phyloP scores from a whole-genome alignment of 331 rosid species.

The Rhamnella rubrinervis region DNA sequence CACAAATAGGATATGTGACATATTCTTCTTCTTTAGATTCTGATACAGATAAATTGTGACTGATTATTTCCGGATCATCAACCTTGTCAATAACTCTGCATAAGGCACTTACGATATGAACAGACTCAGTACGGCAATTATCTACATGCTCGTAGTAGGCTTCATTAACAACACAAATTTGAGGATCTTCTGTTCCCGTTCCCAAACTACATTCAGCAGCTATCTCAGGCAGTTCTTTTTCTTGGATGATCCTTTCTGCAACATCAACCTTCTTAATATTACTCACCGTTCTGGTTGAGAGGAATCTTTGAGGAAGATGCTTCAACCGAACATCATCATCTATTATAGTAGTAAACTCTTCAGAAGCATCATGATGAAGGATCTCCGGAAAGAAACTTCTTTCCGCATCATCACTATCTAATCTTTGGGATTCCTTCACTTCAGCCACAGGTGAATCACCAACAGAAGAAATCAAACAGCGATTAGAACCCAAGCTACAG shows the following conservation, averaged over 20 bases:
- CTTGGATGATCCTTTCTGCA: no score
- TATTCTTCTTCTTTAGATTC: conserved; percentile 38
- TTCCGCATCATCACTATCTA: conserved; percentile 26
- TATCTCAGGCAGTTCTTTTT: conserved; percentile 19
- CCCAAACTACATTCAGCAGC: conserved; percentile 24
- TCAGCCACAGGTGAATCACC: conserved; percentile 36
- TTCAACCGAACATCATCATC: conserved; percentile 11
- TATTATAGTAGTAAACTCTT: conserved; percentile 13
- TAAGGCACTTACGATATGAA: conserved; percentile 26
- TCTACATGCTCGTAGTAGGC: conserved; percentile 19
- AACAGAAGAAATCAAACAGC: conserved; percentile 23
- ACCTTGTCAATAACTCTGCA: conserved; percentile 5
- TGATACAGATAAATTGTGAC: conserved; percentile 33
- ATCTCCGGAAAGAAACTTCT: conserved; percentile 17
- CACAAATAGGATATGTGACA: conserved; percentile 22
- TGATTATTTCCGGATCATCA: conserved; percentile 32
- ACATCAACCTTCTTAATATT: neutral
- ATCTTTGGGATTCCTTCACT: conserved; percentile 41
- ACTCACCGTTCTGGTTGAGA: conserved; percentile 65
- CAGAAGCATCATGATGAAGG: conserved; percentile 28
- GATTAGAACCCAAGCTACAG: conserved; percentile 25
- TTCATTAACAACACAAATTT: conserved; percentile 22
- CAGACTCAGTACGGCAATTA: conserved; percentile 10
- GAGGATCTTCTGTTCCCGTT: conserved; percentile 17
- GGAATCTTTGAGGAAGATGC: conserved; percentile 58